A percentile compares a stretch with the other conserved stretches of the same genome.
Conservation (phyloP, 2,329 filamentous ascomycete species). For the Grosmannia penicillata region DNA sequence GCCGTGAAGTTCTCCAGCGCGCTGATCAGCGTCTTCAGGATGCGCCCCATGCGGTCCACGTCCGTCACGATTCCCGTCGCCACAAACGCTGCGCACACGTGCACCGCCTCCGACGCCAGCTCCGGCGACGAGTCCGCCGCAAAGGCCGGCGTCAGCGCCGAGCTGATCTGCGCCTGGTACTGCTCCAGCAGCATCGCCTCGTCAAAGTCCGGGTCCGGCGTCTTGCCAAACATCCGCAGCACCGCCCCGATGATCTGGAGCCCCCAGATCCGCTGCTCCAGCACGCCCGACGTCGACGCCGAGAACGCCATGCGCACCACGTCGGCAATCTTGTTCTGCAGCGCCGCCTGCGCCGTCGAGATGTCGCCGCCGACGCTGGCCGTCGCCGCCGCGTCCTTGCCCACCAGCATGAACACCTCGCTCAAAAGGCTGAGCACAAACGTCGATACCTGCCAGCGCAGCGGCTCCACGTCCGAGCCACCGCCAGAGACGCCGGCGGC, state of each 20-base stretch:
- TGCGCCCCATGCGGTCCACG: slow-evolving; percentile 95
- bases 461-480: slow-evolving; percentile 65
- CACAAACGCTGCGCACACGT: slow-evolving; percentile 96
- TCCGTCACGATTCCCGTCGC: slow-evolving; percentile 95
- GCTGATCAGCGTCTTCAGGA: slow-evolving; percentile 81
- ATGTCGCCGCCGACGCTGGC: slow-evolving; percentile 33
- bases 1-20: slow-evolving; percentile 69
- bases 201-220: slow-evolving; percentile 92
- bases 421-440: slow-evolving; percentile 85
- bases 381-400: slow-evolving; percentile 63
- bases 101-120: slow-evolving; percentile 86
- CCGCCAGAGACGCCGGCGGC: slow-evolving; percentile 17
- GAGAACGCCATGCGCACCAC: slow-evolving; percentile 96
- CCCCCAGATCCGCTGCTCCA: slow-evolving; percentile 80
- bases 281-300: slow-evolving; percentile 83
- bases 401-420: slow-evolving; percentile 66
- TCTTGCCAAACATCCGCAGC: slow-evolving; percentile 89
- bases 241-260: slow-evolving; percentile 88
- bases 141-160: slow-evolving; percentile 89
- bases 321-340: slow-evolving; percentile 77
- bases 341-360: slow-evolving; percentile 58
- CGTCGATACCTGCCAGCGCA: slow-evolving; percentile 89
- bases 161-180: slow-evolving; percentile 96
- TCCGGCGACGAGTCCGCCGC: slow-evolving; percentile 92
- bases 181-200: slow-evolving; percentile 93